These are phyloP conservation scores for Hordeum pubiflorum DNA, from an alignment of 202 grass and related monocot genomes.

Conservation along the genomic window DNA sequence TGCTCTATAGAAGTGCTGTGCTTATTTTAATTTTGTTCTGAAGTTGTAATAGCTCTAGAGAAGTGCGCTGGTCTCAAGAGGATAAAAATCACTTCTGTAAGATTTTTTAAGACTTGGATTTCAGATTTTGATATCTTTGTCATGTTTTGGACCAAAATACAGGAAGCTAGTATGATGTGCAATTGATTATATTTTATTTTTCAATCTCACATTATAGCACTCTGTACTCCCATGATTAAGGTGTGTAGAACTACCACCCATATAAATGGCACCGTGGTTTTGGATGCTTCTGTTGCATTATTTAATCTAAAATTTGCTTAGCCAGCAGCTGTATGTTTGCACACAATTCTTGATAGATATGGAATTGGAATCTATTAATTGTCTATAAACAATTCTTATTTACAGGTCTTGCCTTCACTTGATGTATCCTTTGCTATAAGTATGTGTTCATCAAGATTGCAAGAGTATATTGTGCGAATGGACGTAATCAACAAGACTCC, in stretches of 20 bases:
- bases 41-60: slow-evolving; percentile 2
- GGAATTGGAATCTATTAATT: neutral
- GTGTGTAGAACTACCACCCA: neutral
- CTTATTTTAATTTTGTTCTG: neutral
- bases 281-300: neutral
- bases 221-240: neutral
- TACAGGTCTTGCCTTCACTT: slow-evolving; percentile 75
- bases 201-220: neutral
- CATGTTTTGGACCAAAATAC: neutral
- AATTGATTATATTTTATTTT: neutral
- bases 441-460: slow-evolving; percentile 65
- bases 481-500: slow-evolving; percentile 64
- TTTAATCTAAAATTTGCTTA: slow-evolving; percentile 1
- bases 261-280: neutral
- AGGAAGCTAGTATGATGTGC: neutral
- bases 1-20: neutral
- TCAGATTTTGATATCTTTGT: neutral
- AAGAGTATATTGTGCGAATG: slow-evolving; percentile 82
- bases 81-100: neutral
- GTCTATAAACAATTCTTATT: slow-evolving; percentile 26
- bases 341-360: neutral
- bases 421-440: slow-evolving; percentile 74
- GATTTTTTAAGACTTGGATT: neutral
- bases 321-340: neutral
- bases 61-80: neutral